These are phyloP conservation scores for Aurinia saxatilis DNA, from an alignment of 345 rosid species.

Conservation along the genomic window DNA sequence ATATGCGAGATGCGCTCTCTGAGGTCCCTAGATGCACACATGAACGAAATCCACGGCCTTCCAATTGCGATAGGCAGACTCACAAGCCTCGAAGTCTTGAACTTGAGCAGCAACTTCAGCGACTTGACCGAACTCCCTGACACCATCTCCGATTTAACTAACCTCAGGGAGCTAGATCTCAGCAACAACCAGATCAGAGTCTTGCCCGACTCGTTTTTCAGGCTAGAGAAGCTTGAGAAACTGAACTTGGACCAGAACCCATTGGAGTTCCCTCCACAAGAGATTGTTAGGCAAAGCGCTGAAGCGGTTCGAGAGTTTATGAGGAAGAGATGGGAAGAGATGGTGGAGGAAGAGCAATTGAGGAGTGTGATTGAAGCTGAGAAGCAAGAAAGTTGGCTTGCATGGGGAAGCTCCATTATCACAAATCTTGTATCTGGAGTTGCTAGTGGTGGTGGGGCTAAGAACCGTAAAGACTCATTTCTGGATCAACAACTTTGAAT, in stretches of 20 bases:
- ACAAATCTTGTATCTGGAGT: conserved; percentile 37
- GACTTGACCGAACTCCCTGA: conserved; percentile 72
- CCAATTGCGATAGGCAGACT: conserved; percentile 72
- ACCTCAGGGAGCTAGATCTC: conserved; percentile 74
- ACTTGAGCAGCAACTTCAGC: conserved; percentile 78
- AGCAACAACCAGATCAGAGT: conserved; percentile 90
- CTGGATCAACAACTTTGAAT: conserved; percentile 19
- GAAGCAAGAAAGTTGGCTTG: conserved; percentile 63
- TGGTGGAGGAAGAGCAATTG: conserved; percentile 58
- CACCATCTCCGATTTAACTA: conserved; percentile 60
- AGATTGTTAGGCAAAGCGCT: conserved; percentile 49
- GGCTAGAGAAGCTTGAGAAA: conserved; percentile 64
- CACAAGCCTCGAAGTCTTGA: conserved; percentile 67
- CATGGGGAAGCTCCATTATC: conserved; percentile 67
- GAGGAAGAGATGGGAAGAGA: conserved; percentile 70
- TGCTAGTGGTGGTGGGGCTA: conserved; percentile 25
- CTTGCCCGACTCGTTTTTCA: conserved; percentile 66
- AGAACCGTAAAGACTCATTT: conserved; percentile 15
- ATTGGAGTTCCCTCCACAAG: conserved; percentile 57
- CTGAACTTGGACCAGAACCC: conserved; percentile 90
- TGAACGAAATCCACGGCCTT: conserved; percentile 79
- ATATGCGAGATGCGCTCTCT: conserved; percentile 76
- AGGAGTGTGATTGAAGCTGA: conserved; percentile 43
- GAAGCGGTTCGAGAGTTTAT: conserved; percentile 61
- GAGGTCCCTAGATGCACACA: conserved; percentile 72